Evolutionary conservation across 305 asterid species (phyloP).

Genomic region (Rubia peregrina): DNA sequence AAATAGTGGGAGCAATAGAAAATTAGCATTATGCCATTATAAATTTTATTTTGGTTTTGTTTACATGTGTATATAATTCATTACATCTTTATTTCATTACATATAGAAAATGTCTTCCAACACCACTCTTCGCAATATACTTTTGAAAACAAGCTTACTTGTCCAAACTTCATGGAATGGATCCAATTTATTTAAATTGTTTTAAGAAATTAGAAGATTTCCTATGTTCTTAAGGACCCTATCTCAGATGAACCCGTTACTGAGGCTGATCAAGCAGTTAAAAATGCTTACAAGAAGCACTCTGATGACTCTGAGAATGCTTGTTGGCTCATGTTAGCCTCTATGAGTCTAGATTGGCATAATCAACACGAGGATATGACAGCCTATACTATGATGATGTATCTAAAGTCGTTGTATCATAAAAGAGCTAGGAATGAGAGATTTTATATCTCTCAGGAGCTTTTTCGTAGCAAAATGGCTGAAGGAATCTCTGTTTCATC

Average conservation of each 20-base stretch:
- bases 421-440: not conserved
- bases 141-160: not conserved
- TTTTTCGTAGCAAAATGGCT: not conserved
- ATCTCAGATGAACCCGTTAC: not conserved
- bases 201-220: not conserved
- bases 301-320: not conserved
- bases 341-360: not conserved
- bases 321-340: not conserved
- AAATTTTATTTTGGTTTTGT: no score
- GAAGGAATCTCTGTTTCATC: not conserved
- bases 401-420: not conserved
- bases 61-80: no score
- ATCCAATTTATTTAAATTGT: not conserved
- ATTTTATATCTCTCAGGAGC: not conserved
- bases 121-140: not conserved
- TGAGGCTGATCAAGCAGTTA: not conserved
- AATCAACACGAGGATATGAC: not conserved
- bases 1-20: no score
- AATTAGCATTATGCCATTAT: no score
- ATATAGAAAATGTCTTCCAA: no score
- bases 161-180: not conserved
- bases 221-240: not conserved
- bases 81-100: no score
- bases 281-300: not conserved
- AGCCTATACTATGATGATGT: not conserved